phyloP scores from a whole-genome alignment of 345 rosid species.

The Cardiospermum halicacabum region DNA sequence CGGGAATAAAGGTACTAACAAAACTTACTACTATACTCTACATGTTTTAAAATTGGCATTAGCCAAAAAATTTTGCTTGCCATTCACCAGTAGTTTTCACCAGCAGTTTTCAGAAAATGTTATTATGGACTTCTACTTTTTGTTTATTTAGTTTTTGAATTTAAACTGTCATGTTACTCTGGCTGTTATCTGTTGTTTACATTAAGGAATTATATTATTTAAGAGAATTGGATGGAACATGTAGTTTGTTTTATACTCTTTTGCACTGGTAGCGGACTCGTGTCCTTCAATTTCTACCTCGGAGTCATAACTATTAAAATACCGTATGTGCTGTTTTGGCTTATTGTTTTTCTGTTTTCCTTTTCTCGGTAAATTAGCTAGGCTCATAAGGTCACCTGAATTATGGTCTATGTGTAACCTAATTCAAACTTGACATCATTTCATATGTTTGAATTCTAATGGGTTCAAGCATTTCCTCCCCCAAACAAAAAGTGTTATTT shows the following conservation, averaged over 20 bases:
- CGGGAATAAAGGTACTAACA: conserved; percentile 80
- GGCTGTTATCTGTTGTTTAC: neutral
- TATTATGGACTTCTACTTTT: neutral
- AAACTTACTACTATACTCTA: neutral
- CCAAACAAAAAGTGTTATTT: neutral
- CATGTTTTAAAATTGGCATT: neutral
- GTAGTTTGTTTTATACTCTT: neutral
- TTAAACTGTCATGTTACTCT: neutral
- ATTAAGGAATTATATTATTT: neutral
- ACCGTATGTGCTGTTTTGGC: neutral
- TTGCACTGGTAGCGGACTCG: neutral
- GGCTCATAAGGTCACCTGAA: neutral
- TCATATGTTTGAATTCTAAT: neutral
- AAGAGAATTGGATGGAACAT: neutral
- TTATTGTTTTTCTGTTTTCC: neutral
- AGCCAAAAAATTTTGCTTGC: neutral
- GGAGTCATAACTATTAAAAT: neutral
- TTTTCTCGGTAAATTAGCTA: neutral
- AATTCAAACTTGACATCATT: neutral
- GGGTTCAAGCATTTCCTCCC: neutral
- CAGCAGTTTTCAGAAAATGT: neutral
- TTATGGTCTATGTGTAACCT: neutral
- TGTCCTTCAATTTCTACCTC: neutral
- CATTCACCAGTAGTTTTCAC: neutral
- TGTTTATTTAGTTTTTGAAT: neutral